Conservation (phyloP, 371 early-diverging fungal genomes). For the Mortierella sp. region DNA sequence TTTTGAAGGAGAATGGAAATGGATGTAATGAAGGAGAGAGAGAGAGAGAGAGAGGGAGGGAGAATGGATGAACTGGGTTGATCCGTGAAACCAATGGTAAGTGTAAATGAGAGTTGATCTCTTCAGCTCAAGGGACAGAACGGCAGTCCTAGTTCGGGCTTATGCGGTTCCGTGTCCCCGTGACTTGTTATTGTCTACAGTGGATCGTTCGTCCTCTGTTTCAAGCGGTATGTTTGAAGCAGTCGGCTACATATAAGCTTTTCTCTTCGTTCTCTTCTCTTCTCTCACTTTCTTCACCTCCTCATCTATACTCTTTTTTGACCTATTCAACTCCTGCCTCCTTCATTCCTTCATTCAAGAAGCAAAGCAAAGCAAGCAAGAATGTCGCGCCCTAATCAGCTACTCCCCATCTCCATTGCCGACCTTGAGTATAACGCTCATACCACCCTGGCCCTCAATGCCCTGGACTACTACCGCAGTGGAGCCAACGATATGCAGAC, state of each 20-base stretch:
- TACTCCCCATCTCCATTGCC: slow-evolving; percentile 48
- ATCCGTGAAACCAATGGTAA: slow-evolving; percentile 57
- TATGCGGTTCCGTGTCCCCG: slow-evolving; percentile 1
- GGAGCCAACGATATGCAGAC: slow-evolving; percentile 60
- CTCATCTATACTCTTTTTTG: not conserved
- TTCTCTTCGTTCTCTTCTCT: not conserved
- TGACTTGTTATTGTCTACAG: not conserved
- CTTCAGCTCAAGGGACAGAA: not conserved
- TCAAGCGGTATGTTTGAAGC: not conserved
- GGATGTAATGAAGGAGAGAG: slow-evolving; percentile 59
- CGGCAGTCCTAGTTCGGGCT: slow-evolving; percentile 4
- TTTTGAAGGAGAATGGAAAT: not conserved
- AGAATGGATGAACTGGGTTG: slow-evolving; percentile 91
- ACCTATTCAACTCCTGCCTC: not conserved
- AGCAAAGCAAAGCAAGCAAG: not conserved
- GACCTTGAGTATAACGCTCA: slow-evolving; percentile 57
- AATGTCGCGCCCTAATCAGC: slow-evolving; percentile 37
- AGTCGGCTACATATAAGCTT: not conserved
- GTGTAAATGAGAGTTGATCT: not conserved
- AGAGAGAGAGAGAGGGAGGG: slow-evolving; percentile 76
- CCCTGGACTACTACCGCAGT: slow-evolving; percentile 57
- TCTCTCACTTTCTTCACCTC: not conserved
- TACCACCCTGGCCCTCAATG: slow-evolving; percentile 47
- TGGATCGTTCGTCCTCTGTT: not conserved
- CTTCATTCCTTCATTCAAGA: slow-evolving; percentile 37